Base-by-base conservation (phyloP, 2,329 filamentous ascomycete species). In the Pseudogymnoascus sp. region DNA sequence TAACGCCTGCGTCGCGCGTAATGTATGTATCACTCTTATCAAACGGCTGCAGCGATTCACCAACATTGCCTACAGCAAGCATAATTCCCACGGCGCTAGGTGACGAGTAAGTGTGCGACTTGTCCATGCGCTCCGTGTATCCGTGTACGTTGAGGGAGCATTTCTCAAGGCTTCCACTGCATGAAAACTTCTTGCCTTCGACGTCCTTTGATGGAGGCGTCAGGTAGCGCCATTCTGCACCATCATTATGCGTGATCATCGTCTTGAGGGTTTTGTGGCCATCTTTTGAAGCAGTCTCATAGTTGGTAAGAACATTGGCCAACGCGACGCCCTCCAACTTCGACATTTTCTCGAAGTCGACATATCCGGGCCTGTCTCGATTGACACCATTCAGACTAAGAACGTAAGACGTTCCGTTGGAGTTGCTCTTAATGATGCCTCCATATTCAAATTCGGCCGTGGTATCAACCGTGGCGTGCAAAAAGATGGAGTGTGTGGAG, bases 341-440 rank as follows among this genome's bases (percentile, higher is more conserved):
- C 58, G 89, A 83, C 79, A 97, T 91, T 78, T 96, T 97, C 73
- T 99, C 94, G 74, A 96, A 99, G 72, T 99, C 94, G 48, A 96
- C 93, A 70, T 87, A 97, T 45, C 87, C 92, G 1, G 73, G 68
- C 10, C 81, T 77, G 71, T 97, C 86, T 68, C 90, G 84, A 74
- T 97, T 97, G 71, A 97, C 91, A 18, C 84, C 85, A 58, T 84
- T 79, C 25, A 94, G 80, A 74, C 90, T 95, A 66, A 96, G 78
- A 10, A 96, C 90, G 70, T 97, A 99, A 1, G 89, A 94, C 0
- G 94, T 99, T 61, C 94, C 94, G 72, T 99, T 97, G 69, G 92
- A 97, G 78, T 99, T 99, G 72, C 92, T 97, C 83, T 97, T 99
- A 75, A 99, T 85, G 68, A 99, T 90, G 25, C 88, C 88, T 37